Conservation (phyloP, 495 filamentous ascomycete species). For the Rhypophila decipiens region DNA sequence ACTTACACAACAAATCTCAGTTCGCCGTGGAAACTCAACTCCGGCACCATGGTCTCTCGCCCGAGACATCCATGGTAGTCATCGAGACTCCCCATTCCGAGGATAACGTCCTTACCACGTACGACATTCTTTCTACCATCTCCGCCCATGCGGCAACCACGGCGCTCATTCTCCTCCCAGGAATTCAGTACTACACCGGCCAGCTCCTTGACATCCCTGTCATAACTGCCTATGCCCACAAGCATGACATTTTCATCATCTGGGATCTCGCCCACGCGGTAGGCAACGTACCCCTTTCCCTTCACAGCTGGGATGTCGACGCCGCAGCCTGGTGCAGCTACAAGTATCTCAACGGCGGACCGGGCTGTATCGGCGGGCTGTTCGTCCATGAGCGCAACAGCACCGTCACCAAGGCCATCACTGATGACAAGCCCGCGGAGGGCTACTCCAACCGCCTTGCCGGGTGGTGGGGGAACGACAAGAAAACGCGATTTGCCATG, state of each 20-base stretch:
- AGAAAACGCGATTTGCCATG: constrained; percentile 72
- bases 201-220: constrained; percentile 79
- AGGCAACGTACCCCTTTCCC: constrained; percentile 75
- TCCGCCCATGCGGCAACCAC: constrained; percentile 68
- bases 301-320: constrained; percentile 94
- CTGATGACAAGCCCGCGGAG: constrained; percentile 28
- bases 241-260: constrained; percentile 69
- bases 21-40: constrained; percentile 89
- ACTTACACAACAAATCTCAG: constrained; percentile 35
- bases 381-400: constrained; percentile 82
- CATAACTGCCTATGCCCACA: constrained; percentile 77
- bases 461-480: constrained; percentile 91
- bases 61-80: constrained; percentile 64
- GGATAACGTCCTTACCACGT: constrained; percentile 55
- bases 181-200: constrained; percentile 92
- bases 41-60: constrained; percentile 63
- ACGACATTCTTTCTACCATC: constrained; percentile 70
- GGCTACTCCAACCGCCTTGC: constrained; percentile 52
- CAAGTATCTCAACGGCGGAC: constrained; percentile 92
- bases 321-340: constrained; percentile 97
- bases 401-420: constrained; percentile 35
- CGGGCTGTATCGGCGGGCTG: constrained; percentile 76
- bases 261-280: constrained; percentile 96
- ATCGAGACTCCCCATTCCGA: constrained; percentile 55
- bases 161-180: constrained; percentile 78